These are phyloP conservation scores for Brettanomyces anomalus DNA, from an alignment of 805 yeast species.

Conservation along the genomic window DNA sequence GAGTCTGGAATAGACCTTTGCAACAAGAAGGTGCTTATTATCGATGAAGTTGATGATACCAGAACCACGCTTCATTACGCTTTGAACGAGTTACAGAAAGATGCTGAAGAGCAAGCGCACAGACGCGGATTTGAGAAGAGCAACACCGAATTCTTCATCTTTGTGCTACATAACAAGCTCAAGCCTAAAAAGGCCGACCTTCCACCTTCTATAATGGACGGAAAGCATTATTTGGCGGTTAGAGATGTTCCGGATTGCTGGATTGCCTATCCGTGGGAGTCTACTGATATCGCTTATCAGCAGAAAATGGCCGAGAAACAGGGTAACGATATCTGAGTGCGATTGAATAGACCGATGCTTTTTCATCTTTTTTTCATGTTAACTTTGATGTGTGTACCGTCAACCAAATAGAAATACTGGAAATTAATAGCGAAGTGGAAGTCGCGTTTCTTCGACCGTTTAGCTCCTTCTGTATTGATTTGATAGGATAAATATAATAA, in stretches of 20 bases:
- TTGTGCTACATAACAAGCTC: slow-evolving; percentile 68
- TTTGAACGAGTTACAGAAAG: slow-evolving; percentile 62
- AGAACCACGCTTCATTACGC: slow-evolving; percentile 81
- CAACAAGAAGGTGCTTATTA: slow-evolving; percentile 63
- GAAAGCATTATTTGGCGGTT: slow-evolving; percentile 58
- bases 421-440: no score
- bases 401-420: no score
- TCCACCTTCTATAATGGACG: slow-evolving; percentile 53
- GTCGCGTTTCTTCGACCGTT: no score
- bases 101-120: slow-evolving; percentile 52
- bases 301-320: slow-evolving; percentile 64
- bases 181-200: slow-evolving; percentile 67
- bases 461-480: no score
- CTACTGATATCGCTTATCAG: slow-evolving; percentile 64
- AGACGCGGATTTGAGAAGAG: slow-evolving; percentile 42
- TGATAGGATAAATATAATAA: background rate
- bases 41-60: slow-evolving; percentile 83
- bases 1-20: slow-evolving; percentile 53
- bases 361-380: background rate
- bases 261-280: slow-evolving; percentile 88
- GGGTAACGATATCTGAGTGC: slow-evolving; percentile 50
- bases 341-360: no score
- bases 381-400: no score
- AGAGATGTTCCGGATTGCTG: slow-evolving; percentile 69
- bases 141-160: slow-evolving; percentile 60